Percentiles rank a stretch among this genome's conserved stretches.
Conservation (phyloP, 2,329 filamentous ascomycete species). For the Aspergillus ochraceoroseus region DNA sequence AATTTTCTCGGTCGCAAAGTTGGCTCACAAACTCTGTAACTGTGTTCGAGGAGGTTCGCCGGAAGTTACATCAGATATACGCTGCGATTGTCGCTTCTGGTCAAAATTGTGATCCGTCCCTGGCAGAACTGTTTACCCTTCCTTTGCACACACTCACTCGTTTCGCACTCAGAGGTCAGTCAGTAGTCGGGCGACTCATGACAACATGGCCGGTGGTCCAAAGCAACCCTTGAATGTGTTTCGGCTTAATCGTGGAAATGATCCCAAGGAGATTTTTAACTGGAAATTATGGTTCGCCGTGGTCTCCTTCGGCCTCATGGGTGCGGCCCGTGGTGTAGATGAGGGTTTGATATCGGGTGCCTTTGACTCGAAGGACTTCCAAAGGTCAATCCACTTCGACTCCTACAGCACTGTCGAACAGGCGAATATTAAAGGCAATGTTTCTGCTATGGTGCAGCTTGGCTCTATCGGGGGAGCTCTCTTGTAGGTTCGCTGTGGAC, state of each 20-base stretch:
- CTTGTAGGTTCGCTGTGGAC: slow-evolving; percentile 43
- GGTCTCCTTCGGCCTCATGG: slow-evolving; percentile 67
- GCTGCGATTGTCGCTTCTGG: too few species aligned
- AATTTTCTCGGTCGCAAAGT: too few species aligned
- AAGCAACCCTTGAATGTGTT: slow-evolving; percentile 12
- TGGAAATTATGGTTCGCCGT: slow-evolving; percentile 76
- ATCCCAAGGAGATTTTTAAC: slow-evolving; percentile 68
- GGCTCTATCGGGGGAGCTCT: slow-evolving; percentile 68
- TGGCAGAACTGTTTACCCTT: too few species aligned
- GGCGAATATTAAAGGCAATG: slow-evolving; percentile 69
- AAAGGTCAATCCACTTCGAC: slow-evolving; percentile 54
- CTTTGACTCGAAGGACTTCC: slow-evolving; percentile 62
- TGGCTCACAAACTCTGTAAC: too few species aligned
- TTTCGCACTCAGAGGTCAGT: too few species aligned
- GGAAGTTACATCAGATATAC: too few species aligned
- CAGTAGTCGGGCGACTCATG: too few species aligned
- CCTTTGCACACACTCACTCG: too few species aligned
- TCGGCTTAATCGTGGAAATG: slow-evolving; percentile 33
- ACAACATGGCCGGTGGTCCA: slow-evolving; percentile 44
- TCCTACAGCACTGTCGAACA: slow-evolving; percentile 51
- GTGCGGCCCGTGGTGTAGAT: slow-evolving; percentile 64
- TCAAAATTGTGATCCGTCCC: too few species aligned
- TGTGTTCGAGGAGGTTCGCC: too few species aligned
- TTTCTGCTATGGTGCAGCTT: slow-evolving; percentile 76
- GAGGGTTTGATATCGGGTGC: slow-evolving; percentile 73